Evolutionary conservation across 164 flowering plant species (phyloP), one percentile per base, ranked within the genome.

Genomic region (Nymphaea colorata): DNA sequence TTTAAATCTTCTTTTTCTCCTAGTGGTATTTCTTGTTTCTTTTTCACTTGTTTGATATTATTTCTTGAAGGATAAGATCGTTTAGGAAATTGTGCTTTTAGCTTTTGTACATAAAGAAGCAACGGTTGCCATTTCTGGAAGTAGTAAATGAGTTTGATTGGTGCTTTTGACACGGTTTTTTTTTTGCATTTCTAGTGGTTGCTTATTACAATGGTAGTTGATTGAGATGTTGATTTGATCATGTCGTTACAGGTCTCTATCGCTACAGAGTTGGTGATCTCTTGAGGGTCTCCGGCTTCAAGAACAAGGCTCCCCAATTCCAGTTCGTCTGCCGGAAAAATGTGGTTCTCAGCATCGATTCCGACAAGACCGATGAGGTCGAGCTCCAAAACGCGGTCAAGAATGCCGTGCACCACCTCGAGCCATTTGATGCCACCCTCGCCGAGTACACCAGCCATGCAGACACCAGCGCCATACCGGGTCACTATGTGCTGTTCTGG

Each of bases 281-380:
- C 68, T 86, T 94, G 4, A 70, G 90, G 25, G 98, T 94, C 14
- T 85, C 93, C 0, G 97, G 97, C 61, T 94, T 91, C 88, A 94
- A 94, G 83, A 94, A 91, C 87, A 88, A 85, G 67, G 95, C 95
- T 3, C 98, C 98, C 0, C 97, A 94, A 70, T 94, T 94, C 92
- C 88, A 76, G 76, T 94, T 94, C 78, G 72, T 94, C 0, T 90
- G 99, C 79, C 67, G 98, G 43, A 88, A 89, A 67, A 94, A 94
- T 59, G 98, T 91, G 15, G 95, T 83, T 41, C 66, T 94, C 59
- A 90, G 98, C 85, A 94, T 94, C 7, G 98, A 94, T 70, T 72
- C 96, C 0, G 99, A 94, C 68, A 94, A 94, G 73, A 94, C 98
- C 5, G 97, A 94, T 66, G 98, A 94, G 66, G 96, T 90, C 4